Percentiles rank a stretch among this genome's conserved stretches.
These are phyloP conservation scores for Selaginella moellendorffii DNA, from an alignment of 75 land plant species.

Conservation along the genomic window DNA sequence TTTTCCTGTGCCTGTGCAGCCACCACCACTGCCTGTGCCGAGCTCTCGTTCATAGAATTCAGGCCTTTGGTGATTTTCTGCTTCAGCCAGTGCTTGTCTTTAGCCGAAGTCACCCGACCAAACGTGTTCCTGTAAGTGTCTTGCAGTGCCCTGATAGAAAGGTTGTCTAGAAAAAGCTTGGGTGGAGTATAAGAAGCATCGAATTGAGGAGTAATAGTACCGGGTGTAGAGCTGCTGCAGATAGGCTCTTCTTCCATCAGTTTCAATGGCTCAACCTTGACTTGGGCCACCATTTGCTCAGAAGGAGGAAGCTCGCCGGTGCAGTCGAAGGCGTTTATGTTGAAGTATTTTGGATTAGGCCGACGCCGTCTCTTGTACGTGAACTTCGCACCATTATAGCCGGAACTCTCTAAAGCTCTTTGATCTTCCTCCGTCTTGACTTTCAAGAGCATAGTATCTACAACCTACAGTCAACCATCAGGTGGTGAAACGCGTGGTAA, in stretches of 20 bases:
- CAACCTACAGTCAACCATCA: too few species aligned
- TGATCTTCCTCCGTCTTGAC: not conserved
- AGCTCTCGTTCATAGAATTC: conserved; percentile 11
- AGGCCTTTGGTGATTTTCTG: conserved; percentile 71
- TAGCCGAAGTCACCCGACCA: conserved; percentile 83
- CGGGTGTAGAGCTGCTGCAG: not conserved
- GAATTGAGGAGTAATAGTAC: not conserved
- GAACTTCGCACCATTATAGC: not conserved
- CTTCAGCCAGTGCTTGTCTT: conserved; percentile 94
- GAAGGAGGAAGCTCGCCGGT: too few species aligned
- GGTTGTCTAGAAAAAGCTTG: not conserved
- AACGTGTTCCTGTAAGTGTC: conserved; percentile 64
- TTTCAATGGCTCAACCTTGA: too few species aligned
- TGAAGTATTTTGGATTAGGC: not conserved
- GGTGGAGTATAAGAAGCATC: not conserved
- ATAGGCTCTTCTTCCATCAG: too few species aligned
- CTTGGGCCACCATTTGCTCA: too few species aligned
- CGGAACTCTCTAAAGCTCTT: not conserved
- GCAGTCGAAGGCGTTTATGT: not conserved
- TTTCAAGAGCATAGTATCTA: not conserved
- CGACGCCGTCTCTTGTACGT: not conserved
- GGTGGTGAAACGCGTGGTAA: too few species aligned
- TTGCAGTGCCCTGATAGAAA: conserved; percentile 35
- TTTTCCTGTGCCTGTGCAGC: too few species aligned
- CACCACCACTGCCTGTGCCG: too few species aligned